These are phyloP conservation scores for Rhizopogon roseolus DNA, from an alignment of 768 basidiomycete species.

Conservation along the genomic window DNA sequence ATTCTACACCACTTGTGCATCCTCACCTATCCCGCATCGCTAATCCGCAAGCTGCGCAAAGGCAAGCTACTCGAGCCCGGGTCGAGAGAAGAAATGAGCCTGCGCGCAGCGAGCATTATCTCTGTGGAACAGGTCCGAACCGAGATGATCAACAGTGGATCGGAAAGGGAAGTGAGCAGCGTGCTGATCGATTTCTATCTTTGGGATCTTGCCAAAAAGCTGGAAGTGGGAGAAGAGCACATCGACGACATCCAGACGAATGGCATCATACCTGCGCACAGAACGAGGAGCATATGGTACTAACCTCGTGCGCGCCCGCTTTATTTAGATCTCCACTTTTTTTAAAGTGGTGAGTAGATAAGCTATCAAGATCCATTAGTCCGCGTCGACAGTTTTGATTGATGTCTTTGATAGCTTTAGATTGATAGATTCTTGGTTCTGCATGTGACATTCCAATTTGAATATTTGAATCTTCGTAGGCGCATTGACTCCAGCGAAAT, in stretches of 20 bases:
- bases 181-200: constrained; percentile 89
- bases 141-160: constrained; percentile 36
- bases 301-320: constrained; percentile 25
- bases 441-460: too few species aligned
- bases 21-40: constrained; percentile 60
- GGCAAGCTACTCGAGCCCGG: constrained; percentile 48
- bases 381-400: too few species aligned
- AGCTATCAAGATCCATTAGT: too few species aligned
- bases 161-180: constrained; percentile 45
- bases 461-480: too few species aligned
- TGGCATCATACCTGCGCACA: constrained; percentile 64
- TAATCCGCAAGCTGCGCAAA: constrained; percentile 46
- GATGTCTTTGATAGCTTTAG: too few species aligned
- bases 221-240: constrained; percentile 58
- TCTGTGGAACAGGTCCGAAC: constrained; percentile 72
- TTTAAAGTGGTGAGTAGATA: neutral
- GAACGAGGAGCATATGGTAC: constrained; percentile 86
- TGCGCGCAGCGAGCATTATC: constrained; percentile 76
- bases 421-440: too few species aligned
- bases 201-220: constrained; percentile 80
- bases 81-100: constrained; percentile 65
- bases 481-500: too few species aligned
- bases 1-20: constrained; percentile 82
- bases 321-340: neutral
- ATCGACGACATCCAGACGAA: constrained; percentile 55